Percentiles rank a stretch among this genome's conserved stretches.
These are phyloP conservation scores for Penicillium lividum DNA, from an alignment of 495 filamentous ascomycete species.

Conservation along the genomic window DNA sequence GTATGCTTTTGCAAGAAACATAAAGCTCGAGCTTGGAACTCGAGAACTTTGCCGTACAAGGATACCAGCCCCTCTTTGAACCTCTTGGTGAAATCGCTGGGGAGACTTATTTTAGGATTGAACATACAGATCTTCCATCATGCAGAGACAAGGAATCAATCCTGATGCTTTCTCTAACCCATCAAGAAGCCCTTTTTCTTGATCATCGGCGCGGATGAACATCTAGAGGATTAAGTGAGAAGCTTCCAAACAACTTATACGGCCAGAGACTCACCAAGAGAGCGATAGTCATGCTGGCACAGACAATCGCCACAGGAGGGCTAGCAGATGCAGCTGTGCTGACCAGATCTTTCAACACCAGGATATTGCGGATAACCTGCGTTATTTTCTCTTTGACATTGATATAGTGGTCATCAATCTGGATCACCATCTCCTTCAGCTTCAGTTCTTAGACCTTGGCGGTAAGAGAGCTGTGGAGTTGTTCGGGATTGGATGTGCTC, in stretches of 20 bases:
- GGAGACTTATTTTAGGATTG: no score
- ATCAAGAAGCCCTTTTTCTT: not conserved
- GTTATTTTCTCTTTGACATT: no score
- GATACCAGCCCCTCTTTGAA: not conserved
- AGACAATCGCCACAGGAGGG: not conserved
- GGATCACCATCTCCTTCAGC: no score
- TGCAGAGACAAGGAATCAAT: not conserved
- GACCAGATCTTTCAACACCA: constrained; percentile 2
- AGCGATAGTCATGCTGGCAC: not conserved
- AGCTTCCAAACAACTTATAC: no score
- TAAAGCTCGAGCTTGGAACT: constrained; percentile 2
- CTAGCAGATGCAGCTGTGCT: not conserved
- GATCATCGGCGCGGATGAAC: no score
- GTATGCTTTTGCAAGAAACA: not conserved
- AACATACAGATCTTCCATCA: not conserved
- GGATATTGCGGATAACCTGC: not conserved
- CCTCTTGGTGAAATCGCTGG: not conserved
- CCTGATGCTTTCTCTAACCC: not conserved
- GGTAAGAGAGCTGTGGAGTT: no score
- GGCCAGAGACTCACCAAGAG: not conserved
- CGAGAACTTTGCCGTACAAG: not conserved
- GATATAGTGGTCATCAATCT: no score
- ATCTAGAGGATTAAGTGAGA: no score
- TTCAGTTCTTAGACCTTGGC: no score
- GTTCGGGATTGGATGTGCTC: no score